These are phyloP conservation scores for Globisporangium radiosum DNA, from an alignment of 352 stramenopile genomes.

Conservation along the genomic window DNA sequence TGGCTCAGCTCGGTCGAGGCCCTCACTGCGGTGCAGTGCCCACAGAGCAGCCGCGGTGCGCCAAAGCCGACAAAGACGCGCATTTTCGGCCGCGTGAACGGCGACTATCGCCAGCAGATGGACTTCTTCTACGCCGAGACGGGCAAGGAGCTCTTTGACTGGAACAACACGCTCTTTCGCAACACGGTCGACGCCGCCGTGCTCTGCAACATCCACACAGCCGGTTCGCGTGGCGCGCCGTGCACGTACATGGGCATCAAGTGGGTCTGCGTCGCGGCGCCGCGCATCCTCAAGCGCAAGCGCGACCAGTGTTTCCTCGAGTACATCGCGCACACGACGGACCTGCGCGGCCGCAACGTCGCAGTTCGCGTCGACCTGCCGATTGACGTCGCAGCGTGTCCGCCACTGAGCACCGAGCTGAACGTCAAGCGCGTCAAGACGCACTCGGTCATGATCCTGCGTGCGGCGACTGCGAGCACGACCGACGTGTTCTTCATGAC, in stretches of 20 bases:
- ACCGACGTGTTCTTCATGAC: conserved; percentile 57
- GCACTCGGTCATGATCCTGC: conserved; percentile 53
- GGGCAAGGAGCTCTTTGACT: conserved; percentile 49
- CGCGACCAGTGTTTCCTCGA: conserved; percentile 70
- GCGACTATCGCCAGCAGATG: conserved; percentile 57
- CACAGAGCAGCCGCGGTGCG: not conserved
- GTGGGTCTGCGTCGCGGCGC: conserved; percentile 55
- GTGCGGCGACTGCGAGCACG: conserved; percentile 18
- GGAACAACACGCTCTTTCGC: conserved; percentile 64
- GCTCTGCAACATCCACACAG: conserved; percentile 67
- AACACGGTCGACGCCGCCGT: conserved; percentile 60
- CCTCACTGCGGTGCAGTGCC: conserved; percentile 18
- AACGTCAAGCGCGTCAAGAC: conserved; percentile 49
- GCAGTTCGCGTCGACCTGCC: conserved; percentile 65
- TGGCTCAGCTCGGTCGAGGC: conserved; percentile 19
- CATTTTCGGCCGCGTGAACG: conserved; percentile 52
- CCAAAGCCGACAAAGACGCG: conserved; percentile 23
- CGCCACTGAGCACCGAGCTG: conserved; percentile 32
- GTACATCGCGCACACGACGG: conserved; percentile 66
- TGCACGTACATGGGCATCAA: conserved; percentile 78
- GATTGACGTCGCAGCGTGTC: conserved; percentile 53
- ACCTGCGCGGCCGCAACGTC: conserved; percentile 48
- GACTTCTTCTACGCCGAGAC: conserved; percentile 64
- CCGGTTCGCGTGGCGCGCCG: conserved; percentile 3
- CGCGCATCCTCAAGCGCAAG: conserved; percentile 51